Evolutionary conservation across 2,329 filamentous ascomycete genomes (phyloP), one percentile per base, ranked within the genome.

Genomic region (Aureobasidium sp.): DNA sequence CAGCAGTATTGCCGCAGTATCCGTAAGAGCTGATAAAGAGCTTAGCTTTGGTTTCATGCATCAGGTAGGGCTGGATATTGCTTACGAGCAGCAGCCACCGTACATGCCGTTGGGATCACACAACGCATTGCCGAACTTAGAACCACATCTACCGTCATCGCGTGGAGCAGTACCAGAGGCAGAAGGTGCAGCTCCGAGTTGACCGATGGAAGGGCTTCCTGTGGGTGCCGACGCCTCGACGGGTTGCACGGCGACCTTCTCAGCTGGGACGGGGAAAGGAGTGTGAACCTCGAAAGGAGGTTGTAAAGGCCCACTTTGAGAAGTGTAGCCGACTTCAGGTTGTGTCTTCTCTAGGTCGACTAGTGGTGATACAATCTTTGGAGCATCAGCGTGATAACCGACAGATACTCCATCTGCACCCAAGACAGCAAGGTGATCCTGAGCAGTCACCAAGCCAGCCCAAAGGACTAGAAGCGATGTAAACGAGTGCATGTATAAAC

Each of bases 141-240:
- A 69, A 49, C 76, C 76, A 63, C 76, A 77, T 36, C 75, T 68
- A 15, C 76, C 76, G 62, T 77, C 76, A 34, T 63, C 60, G 21
- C 73, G 65, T 34, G 57, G 57, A 32, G 63, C 62, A 52, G 59
- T 37, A 39, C 36, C 39, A 29, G 50, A 61, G 2, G 59, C 32
- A 0, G 59, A 47, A 41, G 59, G 41, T 54, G 50, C 34, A 11
- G 45, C 57, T 50, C 27, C 42, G 13, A 25, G 21, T 21, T 21
- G 21, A 21, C 21, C 21, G 21, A 21, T 21, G 21, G 21, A 21
- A 21, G 21, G 21, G 1, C 21, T 21, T 21, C 21, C 21, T 21
- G 34, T 4, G 34, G 13, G 6, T 11, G 13, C 3, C 13, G 39
- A 42, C 5, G 7, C 39, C 39, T 21, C 41, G 11, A 25, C n/a